Evolutionary conservation across 2,329 filamentous ascomycete species (phyloP).

Genomic region (Cladophialophora chaetospira): DNA sequence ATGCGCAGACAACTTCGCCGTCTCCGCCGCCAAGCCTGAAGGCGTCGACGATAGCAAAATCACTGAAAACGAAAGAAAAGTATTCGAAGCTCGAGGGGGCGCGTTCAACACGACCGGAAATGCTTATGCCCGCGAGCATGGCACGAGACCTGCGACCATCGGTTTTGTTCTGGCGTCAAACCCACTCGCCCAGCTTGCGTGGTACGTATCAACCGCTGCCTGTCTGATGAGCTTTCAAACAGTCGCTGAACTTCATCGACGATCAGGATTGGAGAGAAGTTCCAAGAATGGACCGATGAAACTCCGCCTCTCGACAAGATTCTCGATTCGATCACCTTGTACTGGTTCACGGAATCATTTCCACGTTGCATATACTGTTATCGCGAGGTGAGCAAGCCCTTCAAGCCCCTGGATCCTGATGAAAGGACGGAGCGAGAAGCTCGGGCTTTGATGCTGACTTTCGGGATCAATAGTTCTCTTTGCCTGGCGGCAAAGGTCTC

Average conservation of each 20-base stretch:
- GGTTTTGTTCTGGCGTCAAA: slow-evolving; percentile 56
- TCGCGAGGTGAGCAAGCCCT: slow-evolving; percentile 23
- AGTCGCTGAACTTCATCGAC: not conserved
- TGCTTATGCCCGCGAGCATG: slow-evolving; percentile 57
- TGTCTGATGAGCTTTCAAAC: too few relatives aligned
- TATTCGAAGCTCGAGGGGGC: slow-evolving; percentile 40
- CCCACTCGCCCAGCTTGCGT: slow-evolving; percentile 60
- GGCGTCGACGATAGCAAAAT: not conserved
- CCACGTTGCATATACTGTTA: slow-evolving; percentile 40
- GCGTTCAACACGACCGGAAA: slow-evolving; percentile 46
- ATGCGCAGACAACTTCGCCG: slow-evolving; percentile 19
- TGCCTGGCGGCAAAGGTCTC: slow-evolving; percentile 2
- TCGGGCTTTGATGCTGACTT: not conserved
- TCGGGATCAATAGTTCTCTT: not conserved
- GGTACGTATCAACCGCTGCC: slow-evolving; percentile 38
- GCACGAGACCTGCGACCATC: slow-evolving; percentile 58
- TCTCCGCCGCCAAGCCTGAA: not conserved
- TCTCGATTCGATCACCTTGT: slow-evolving; percentile 39
- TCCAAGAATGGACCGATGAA: slow-evolving; percentile 41
- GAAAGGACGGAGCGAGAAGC: not conserved
- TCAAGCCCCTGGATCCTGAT: not conserved
- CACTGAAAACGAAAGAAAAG: slow-evolving; percentile 38
- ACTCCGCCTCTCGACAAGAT: slow-evolving; percentile 38
- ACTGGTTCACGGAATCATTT: slow-evolving; percentile 44
- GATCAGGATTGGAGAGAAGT: slow-evolving; percentile 46